Percentiles rank a stretch among this genome's conserved stretches.
Conservation (phyloP, 345 rosid species). For the Camelina sativa region DNA sequence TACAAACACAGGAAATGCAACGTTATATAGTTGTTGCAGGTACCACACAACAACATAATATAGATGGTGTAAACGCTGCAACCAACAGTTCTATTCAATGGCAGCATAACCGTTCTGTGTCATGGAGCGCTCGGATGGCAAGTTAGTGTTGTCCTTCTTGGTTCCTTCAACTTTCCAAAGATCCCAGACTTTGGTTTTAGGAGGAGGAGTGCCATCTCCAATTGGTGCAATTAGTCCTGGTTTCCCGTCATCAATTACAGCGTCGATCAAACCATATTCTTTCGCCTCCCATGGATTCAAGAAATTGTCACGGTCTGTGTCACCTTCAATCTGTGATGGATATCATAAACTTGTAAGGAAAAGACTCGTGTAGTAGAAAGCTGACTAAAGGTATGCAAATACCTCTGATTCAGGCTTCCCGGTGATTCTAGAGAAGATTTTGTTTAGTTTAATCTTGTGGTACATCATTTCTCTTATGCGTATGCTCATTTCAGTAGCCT, state of each 20-base stretch:
- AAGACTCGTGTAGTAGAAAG: neutral
- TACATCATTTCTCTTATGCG: constrained; percentile 79
- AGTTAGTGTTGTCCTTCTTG: constrained; percentile 59
- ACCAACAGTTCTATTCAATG: constrained; percentile 43
- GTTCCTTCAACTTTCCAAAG: constrained; percentile 76
- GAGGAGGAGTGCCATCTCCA: constrained; percentile 71
- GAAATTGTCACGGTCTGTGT: constrained; percentile 82
- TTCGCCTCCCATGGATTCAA: constrained; percentile 97
- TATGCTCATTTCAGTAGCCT: constrained; percentile 79
- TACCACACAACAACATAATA: constrained; percentile 21
- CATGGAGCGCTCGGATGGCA: constrained; percentile 59
- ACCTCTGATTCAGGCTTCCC: constrained; percentile 85
- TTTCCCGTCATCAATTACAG: constrained; percentile 88
- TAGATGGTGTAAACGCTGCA: neutral
- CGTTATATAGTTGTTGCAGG: neutral
- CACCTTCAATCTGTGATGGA: constrained; percentile 77
- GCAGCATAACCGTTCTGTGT: constrained; percentile 43
- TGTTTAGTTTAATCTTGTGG: constrained; percentile 75
- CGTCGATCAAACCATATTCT: constrained; percentile 86
- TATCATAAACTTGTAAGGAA: no score
- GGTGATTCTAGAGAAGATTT: constrained; percentile 75
- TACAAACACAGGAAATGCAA: constrained; percentile 16
- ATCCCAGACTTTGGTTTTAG: constrained; percentile 69
- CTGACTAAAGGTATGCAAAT: neutral
- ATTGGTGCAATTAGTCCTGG: constrained; percentile 89